phyloP scores from a whole-genome alignment of 805 yeast genomes.

The Helenozyma rhizophorensis region DNA sequence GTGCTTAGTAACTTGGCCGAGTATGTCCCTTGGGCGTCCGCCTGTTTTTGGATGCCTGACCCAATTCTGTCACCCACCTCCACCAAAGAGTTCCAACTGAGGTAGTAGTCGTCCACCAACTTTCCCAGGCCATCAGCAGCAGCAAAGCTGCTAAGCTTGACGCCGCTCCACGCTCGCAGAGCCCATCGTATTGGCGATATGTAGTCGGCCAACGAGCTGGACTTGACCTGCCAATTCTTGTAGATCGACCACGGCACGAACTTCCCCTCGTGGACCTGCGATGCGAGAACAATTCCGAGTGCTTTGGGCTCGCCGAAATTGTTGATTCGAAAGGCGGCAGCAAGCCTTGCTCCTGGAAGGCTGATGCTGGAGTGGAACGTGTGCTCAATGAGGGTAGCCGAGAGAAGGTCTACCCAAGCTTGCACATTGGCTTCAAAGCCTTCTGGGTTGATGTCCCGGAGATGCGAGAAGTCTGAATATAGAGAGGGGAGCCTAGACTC shows the following conservation, averaged over 20 bases:
- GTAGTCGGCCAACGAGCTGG: slow-evolving; percentile 4
- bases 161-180: not conserved
- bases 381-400: slow-evolving; percentile 7
- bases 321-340: slow-evolving; percentile 3
- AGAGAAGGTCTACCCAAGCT: slow-evolving; percentile 32
- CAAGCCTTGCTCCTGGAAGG: slow-evolving; percentile 16
- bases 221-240: slow-evolving; percentile 1
- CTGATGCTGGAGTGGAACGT: slow-evolving; percentile 16
- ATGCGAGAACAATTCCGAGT: slow-evolving; percentile 21
- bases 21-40: slow-evolving; percentile 11
- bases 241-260: slow-evolving; percentile 14
- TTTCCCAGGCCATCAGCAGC: slow-evolving; percentile 7
- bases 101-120: slow-evolving; percentile 20
- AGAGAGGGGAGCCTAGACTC: slow-evolving; percentile 29
- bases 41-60: slow-evolving; percentile 1
- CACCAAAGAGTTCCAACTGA: slow-evolving; percentile 19
- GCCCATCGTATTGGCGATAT: slow-evolving; percentile 6
- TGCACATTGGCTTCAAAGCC: slow-evolving; percentile 40
- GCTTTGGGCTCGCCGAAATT: slow-evolving; percentile 29
- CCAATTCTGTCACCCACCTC: slow-evolving; percentile 3
- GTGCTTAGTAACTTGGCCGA: slow-evolving; percentile 14
- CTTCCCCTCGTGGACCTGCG: slow-evolving; percentile 15
- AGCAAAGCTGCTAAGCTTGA: slow-evolving; percentile 1
- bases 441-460: slow-evolving; percentile 33
- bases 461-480: slow-evolving; percentile 30